Evolutionary conservation across 441 rosid species (phyloP).

Genomic region (Cnidoscolus chayamansa): DNA sequence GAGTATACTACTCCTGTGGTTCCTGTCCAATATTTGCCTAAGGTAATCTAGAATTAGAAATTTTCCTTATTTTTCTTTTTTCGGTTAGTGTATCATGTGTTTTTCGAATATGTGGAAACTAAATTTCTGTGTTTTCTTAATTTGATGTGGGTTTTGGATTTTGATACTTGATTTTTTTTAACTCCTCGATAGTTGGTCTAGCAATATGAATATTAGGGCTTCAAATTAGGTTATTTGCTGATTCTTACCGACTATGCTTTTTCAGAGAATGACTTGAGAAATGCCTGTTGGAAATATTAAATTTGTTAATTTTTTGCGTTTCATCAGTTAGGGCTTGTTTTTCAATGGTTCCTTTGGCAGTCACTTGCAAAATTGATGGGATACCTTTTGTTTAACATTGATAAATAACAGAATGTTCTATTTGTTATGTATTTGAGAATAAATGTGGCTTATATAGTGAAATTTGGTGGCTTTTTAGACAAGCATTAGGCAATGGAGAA

Average conservation of each 20-base stretch:
- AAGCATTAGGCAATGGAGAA: constrained; percentile 51
- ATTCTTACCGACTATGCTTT: neutral
- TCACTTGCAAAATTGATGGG: constrained; percentile 3
- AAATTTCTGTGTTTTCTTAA: neutral
- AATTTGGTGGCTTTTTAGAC: constrained; percentile 37
- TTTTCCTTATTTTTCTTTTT: neutral
- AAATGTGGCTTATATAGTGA: neutral
- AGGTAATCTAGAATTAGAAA: constrained; percentile 38
- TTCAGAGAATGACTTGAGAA: neutral
- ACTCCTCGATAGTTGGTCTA: neutral
- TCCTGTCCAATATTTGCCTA: constrained; percentile 53
- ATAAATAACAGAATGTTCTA: neutral
- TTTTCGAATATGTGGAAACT: neutral
- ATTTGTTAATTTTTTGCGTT: neutral
- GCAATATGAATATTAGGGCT: constrained; percentile 2
- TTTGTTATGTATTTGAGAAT: constrained; percentile 1
- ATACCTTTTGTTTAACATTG: neutral
- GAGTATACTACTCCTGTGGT: constrained; percentile 69
- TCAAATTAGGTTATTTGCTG: constrained; percentile 2
- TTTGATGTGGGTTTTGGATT: constrained; percentile 7
- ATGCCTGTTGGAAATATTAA: neutral
- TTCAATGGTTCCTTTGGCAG: neutral
- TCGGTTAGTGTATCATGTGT: neutral
- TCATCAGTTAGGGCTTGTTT: neutral
- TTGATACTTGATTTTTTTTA: neutral